phyloP scores from a whole-genome alignment of 2,329 filamentous ascomycete genomes.

The Alternaria ventricosa region DNA sequence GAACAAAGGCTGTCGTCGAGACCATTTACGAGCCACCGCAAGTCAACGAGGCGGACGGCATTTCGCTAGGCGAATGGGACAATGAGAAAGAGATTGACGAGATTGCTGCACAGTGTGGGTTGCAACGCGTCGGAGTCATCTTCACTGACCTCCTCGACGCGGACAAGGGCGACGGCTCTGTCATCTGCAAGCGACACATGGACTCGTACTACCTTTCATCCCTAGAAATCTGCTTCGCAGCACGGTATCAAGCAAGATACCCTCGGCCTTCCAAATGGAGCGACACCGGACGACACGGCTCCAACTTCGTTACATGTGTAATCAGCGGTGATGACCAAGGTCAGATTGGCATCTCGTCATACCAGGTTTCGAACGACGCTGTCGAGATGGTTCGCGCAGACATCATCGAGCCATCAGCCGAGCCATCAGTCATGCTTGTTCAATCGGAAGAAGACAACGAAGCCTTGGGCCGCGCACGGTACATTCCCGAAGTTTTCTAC shows the following conservation, averaged over 20 bases:
- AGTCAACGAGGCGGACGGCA: slow-evolving; percentile 83
- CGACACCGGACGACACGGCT: slow-evolving; percentile 90
- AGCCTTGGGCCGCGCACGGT: slow-evolving; percentile 72
- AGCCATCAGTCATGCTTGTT: slow-evolving; percentile 92
- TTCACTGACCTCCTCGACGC: slow-evolving; percentile 91
- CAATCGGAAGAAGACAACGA: slow-evolving; percentile 89
- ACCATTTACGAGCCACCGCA: slow-evolving; percentile 97
- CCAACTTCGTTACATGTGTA: slow-evolving; percentile 95
- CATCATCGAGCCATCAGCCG: slow-evolving; percentile 92
- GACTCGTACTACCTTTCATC: slow-evolving; percentile 96
- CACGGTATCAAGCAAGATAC: slow-evolving; percentile 84
- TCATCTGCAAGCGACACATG: slow-evolving; percentile 92
- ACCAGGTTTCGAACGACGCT: slow-evolving; percentile 93
- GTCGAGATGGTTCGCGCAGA: slow-evolving; percentile 97
- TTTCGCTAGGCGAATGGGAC: slow-evolving; percentile 83
- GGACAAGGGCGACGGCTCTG: slow-evolving; percentile 80
- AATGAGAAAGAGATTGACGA: slow-evolving; percentile 83
- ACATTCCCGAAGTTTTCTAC: slow-evolving; percentile 98
- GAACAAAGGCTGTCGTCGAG: slow-evolving; percentile 93
- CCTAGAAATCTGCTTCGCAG: slow-evolving; percentile 87
- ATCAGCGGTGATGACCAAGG: slow-evolving; percentile 91
- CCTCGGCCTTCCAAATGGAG: slow-evolving; percentile 96
- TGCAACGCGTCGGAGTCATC: slow-evolving; percentile 89
- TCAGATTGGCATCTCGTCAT: slow-evolving; percentile 86
- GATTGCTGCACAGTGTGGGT: slow-evolving; percentile 79